Percentiles rank a stretch among this genome's conserved stretches.
Evolutionary conservation across 2,329 filamentous ascomycete species (phyloP).

Genomic region (Aspergillus oerlinghausenensis): DNA sequence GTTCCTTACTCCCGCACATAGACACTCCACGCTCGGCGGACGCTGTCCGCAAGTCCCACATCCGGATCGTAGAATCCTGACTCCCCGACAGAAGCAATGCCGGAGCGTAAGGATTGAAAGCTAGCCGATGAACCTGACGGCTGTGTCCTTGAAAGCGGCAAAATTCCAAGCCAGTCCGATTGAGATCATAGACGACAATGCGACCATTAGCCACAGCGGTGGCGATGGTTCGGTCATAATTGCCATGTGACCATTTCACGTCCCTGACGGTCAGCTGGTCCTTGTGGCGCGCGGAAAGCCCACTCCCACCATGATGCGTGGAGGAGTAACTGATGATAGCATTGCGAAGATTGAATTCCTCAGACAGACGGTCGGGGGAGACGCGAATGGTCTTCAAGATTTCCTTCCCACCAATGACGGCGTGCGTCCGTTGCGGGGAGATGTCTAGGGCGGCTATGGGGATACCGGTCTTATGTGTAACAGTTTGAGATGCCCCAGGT

Average conservation of each 20-base stretch:
- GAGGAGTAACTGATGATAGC: constrained; percentile 56
- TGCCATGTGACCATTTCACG: constrained; percentile 64
- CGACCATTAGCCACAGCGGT: constrained; percentile 62
- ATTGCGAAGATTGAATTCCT: constrained; percentile 61
- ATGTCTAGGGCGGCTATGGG: constrained; percentile 60
- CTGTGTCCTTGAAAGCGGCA: constrained; percentile 61
- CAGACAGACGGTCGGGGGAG: constrained; percentile 52
- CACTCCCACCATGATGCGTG: constrained; percentile 44
- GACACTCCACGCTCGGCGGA: constrained; percentile 45
- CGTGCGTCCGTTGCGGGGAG: constrained; percentile 59
- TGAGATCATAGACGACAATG: constrained; percentile 61
- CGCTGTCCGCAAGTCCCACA: constrained; percentile 60
- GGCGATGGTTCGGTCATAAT: constrained; percentile 56
- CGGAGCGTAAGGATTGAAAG: constrained; percentile 60
- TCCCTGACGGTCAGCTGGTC: constrained; percentile 60
- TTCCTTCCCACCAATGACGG: constrained; percentile 60
- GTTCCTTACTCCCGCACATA: constrained; percentile 51
- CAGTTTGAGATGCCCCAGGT: constrained; percentile 49
- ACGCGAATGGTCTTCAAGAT: constrained; percentile 63
- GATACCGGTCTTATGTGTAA: constrained; percentile 60
- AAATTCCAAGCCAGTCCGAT: constrained; percentile 56
- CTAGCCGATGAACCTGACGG: constrained; percentile 61
- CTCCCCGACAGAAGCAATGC: constrained; percentile 59
- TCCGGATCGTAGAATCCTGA: constrained; percentile 59
- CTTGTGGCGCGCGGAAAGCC: constrained; percentile 47